phyloP scores from a whole-genome alignment of 148 eudicot species.

The Camellia japonica region DNA sequence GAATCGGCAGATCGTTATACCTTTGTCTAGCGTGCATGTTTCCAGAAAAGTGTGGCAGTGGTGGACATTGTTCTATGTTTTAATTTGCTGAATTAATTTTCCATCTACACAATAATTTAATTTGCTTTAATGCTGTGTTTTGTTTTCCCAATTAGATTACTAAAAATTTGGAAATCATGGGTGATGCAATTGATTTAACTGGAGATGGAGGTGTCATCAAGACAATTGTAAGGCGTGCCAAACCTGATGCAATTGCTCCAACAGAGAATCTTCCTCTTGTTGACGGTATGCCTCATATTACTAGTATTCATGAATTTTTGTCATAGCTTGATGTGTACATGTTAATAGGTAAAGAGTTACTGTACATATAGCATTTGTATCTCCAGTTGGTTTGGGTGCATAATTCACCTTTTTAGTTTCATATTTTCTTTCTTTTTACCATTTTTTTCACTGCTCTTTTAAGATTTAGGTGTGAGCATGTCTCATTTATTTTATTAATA shows the following conservation, averaged over 20 bases:
- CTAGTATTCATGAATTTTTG: neutral
- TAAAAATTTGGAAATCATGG: slow-evolving; percentile 45
- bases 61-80: slow-evolving; percentile 1
- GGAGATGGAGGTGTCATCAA: slow-evolving; percentile 94
- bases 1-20: neutral
- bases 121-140: neutral
- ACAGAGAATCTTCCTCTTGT: slow-evolving; percentile 80
- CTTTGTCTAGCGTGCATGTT: neutral
- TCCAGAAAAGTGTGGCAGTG: neutral
- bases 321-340: neutral
- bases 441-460: neutral
- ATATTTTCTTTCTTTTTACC: neutral
- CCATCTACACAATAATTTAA: neutral
- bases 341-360: neutral
- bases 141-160: slow-evolving; percentile 24
- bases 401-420: neutral
- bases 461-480: neutral
- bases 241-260: slow-evolving; percentile 78
- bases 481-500: neutral
- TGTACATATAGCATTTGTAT: neutral
- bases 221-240: slow-evolving; percentile 65
- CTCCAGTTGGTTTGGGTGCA: neutral
- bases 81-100: slow-evolving; percentile 1
- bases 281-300: slow-evolving; percentile 55
- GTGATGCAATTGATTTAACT: slow-evolving; percentile 66